Base-by-base conservation (phyloP, 2,329 filamentous ascomycete genomes). In the Penicillium sp. region DNA sequence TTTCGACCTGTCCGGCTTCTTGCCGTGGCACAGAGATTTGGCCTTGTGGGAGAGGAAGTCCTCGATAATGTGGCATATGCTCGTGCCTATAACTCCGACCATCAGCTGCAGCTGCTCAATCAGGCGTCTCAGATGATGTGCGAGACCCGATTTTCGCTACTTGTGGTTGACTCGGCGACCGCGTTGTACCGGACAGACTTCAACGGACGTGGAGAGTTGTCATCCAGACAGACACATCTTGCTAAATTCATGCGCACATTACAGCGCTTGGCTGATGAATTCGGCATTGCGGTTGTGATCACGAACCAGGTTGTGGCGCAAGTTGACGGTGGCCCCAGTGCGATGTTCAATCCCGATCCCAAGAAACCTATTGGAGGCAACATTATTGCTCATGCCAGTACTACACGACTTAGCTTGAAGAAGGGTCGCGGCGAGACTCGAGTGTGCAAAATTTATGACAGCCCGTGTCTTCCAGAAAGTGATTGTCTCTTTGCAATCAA, bases 321-420 rank as follows among this genome's bases (percentile, higher is more conserved):
- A 75, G 95, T 99, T 9, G 95, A 99, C 71, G 95, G 95, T 61
- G 95, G 95, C 3, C 93, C 93, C 29, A 93, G 90, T 70, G 88
- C 93, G 60, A 99, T 99, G 95, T 99, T 96, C 81, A 99, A 99
- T 67, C 95, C 96, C 0, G 96, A 99, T 70, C 95, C 95, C 8
- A 99, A 99, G 84, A 99, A 99, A 76, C 95, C 95, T 0, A 97
- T 99, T 72, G 95, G 95, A 65, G 95, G 95, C 63, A 98, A 99
- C 76, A 99, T 99, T 65, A 98, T 99, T 72, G 95, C 96, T 3
- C 95, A 99, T 74, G 93, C 95, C 52, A 96, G 91, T 71, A 99
- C 95, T 1, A 99, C 95, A 2, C 84, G 95, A 70, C 84, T 99
- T 67, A 97, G 92, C 70, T 76, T 99, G 72, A 97, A 96, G 81